These are phyloP conservation scores for Aspergillus viridinutans DNA, from an alignment of 2,329 filamentous ascomycete species.

Conservation along the genomic window DNA sequence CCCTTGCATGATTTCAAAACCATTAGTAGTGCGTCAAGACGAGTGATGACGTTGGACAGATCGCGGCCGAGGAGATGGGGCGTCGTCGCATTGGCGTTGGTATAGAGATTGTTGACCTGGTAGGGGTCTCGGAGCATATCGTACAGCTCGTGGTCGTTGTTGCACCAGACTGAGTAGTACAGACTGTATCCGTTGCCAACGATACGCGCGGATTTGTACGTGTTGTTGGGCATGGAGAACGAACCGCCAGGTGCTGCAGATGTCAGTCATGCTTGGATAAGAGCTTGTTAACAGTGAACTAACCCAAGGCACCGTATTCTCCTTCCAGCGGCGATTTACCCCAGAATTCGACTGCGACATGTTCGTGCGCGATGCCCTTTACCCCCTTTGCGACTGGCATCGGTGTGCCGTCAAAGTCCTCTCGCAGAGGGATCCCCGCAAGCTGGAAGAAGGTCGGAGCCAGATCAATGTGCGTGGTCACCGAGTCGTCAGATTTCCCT, in stretches of 20 bases:
- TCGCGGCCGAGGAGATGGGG: constrained; percentile 17
- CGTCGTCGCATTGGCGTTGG: neutral
- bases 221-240: constrained; percentile 28
- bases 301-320: constrained; percentile 24
- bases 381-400: constrained; percentile 41
- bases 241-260: constrained; percentile 15
- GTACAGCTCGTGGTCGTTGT: constrained; percentile 39
- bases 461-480: constrained; percentile 62
- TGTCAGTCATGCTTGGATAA: neutral
- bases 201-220: constrained; percentile 38
- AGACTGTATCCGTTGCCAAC: constrained; percentile 34
- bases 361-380: constrained; percentile 43
- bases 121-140: constrained; percentile 36
- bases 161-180: constrained; percentile 42
- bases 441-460: constrained; percentile 56
- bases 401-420: constrained; percentile 55
- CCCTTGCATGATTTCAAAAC: constrained; percentile 40
- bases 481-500: constrained; percentile 41
- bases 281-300: neutral
- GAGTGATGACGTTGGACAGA: constrained; percentile 16
- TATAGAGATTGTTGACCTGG: constrained; percentile 33
- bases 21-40: constrained; percentile 35
- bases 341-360: constrained; percentile 58
- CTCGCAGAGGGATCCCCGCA: constrained; percentile 37
- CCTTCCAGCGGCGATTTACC: constrained; percentile 37